Evolutionary conservation across 257 asterid species (phyloP).

Genomic region (Penstemon davidsonii): DNA sequence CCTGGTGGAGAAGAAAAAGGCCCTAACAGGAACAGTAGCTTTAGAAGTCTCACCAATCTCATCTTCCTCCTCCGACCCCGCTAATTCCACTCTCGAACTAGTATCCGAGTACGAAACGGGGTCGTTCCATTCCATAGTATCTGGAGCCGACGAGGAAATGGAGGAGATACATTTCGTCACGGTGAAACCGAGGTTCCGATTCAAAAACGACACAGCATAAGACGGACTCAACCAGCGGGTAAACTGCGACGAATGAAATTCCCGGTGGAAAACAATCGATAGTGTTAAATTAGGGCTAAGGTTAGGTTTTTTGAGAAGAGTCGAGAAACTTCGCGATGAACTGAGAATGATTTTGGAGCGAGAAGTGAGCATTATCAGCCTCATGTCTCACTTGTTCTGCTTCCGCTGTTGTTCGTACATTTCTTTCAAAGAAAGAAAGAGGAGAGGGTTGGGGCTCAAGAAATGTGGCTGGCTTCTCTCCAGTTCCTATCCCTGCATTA

Average conservation of each 20-base stretch:
- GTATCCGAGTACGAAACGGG: too few species aligned
- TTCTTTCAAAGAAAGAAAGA: too few species aligned
- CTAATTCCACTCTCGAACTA: conserved; percentile 23
- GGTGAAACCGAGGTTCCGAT: conserved; percentile 32
- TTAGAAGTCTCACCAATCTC: conserved; percentile 35
- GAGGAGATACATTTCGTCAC: conserved; percentile 51
- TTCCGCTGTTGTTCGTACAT: too few species aligned
- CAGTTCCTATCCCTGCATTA: too few species aligned
- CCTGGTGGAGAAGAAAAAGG: conserved; percentile 94
- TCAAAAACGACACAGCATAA: conserved; percentile 26
- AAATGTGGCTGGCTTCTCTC: too few species aligned
- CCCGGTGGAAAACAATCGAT: too few species aligned
- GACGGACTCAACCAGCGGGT: conserved; percentile 17
- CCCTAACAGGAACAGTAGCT: conserved; percentile 74
- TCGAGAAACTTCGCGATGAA: background rate
- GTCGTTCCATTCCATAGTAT: conserved; percentile 35
- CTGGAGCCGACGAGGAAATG: conserved; percentile 46
- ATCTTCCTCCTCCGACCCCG: conserved; percentile 42
- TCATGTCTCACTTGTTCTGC: background rate
- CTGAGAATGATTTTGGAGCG: background rate
- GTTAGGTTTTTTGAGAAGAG: conserved; percentile 7
- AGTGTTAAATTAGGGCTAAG: too few species aligned
- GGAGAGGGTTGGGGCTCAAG: too few species aligned
- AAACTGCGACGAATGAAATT: background rate
- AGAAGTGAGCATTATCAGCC: conserved; percentile 2